These are phyloP conservation scores for Penicillium parvum DNA, from an alignment of 495 filamentous ascomycete species.

Conservation along the genomic window DNA sequence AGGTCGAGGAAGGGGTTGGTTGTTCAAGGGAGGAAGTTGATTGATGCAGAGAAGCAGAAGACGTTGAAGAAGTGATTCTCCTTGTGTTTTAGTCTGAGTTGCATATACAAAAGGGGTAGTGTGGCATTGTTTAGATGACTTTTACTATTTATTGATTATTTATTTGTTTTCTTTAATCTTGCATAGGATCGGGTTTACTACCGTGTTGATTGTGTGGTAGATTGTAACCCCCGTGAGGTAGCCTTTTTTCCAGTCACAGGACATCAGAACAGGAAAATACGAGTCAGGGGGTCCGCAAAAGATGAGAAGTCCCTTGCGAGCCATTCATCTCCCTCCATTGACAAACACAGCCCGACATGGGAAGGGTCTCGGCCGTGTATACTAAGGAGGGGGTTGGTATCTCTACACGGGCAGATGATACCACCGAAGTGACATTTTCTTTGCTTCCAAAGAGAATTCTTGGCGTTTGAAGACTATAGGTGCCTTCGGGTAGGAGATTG, in stretches of 20 bases:
- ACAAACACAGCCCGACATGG: conserved; percentile 52
- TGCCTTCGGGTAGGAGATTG: neutral
- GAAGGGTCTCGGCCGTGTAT: conserved; percentile 46
- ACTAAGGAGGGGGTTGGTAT: conserved; percentile 37
- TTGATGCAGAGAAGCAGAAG: conserved; percentile 98
- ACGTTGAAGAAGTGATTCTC: conserved; percentile 92
- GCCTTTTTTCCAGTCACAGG: conserved; percentile 18
- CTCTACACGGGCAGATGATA: neutral
- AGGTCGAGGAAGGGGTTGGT: conserved; percentile 79
- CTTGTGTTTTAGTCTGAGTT: no score
- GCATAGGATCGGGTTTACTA: neutral
- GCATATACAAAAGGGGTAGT: conserved; percentile 1
- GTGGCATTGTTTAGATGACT: no score
- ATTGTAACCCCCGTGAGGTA: conserved; percentile 23
- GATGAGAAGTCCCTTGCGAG: conserved; percentile 28
- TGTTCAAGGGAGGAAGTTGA: conserved; percentile 72
- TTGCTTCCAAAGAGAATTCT: neutral
- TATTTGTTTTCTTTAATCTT: neutral
- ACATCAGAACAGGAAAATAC: conserved; percentile 18
- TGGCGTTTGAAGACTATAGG: neutral
- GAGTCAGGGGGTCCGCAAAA: conserved; percentile 23
- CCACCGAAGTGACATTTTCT: no score
- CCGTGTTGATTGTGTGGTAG: neutral
- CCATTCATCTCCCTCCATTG: conserved; percentile 45
- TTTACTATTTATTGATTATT: neutral